A percentile compares a stretch with the other conserved stretches of the same genome.
Conservation (phyloP, 1,139 yeast species). For the Geotrichum reessii region DNA sequence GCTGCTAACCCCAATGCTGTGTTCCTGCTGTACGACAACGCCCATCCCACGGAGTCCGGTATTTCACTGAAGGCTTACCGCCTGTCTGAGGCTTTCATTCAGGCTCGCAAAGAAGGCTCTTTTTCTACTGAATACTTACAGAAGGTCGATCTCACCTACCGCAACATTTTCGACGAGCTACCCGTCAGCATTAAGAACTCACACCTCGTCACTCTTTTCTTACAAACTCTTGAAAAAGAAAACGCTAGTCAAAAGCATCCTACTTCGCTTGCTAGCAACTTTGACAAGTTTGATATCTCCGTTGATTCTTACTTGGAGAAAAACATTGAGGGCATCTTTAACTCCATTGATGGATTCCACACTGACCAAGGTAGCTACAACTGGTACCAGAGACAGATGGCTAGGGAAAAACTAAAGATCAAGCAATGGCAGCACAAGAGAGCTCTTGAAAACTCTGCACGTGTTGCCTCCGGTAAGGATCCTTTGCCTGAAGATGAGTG, state of each 20-base stretch:
- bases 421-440: conserved; percentile 72
- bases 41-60: conserved; percentile 54
- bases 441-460: conserved; percentile 59
- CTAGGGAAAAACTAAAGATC: conserved; percentile 65
- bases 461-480: conserved; percentile 51
- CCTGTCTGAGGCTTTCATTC: conserved; percentile 57
- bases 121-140: conserved; percentile 65
- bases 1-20: conserved; percentile 56
- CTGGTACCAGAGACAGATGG: conserved; percentile 67
- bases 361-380: conserved; percentile 79
- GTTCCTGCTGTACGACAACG: conserved; percentile 66
- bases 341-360: conserved; percentile 71
- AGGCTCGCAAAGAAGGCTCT: conserved; percentile 44
- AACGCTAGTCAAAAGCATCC: conserved; percentile 7
- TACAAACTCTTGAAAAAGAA: conserved; percentile 34
- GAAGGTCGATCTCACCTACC: conserved; percentile 56
- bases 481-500: conserved; percentile 55
- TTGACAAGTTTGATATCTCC: conserved; percentile 40
- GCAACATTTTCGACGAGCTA: conserved; percentile 67
- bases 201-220: conserved; percentile 44
- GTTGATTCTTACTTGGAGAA: conserved; percentile 40
- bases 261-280: conserved; percentile 24
- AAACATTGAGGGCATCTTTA: conserved; percentile 63
- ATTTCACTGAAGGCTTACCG: conserved; percentile 66
- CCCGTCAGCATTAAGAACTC: conserved; percentile 61